Conservation (phyloP, 129 eudicot genomes). For the Chrysanthemum makinoi region DNA sequence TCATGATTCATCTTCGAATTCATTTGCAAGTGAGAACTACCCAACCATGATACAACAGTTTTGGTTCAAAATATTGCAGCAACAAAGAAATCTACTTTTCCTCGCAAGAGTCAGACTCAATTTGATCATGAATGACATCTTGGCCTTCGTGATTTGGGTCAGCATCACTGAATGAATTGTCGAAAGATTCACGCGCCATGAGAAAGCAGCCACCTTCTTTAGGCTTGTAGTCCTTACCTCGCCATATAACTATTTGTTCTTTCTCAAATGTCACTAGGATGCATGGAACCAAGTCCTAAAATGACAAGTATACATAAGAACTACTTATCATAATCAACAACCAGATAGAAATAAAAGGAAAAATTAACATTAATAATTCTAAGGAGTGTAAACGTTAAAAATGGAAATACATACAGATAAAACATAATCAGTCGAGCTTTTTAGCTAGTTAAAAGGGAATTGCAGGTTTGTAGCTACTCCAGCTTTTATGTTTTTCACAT, state of each 20-base stretch:
- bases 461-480: not conserved
- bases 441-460: not conserved
- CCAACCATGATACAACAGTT: slow-evolving; percentile 1
- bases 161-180: slow-evolving; percentile 28
- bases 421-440: not conserved
- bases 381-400: not conserved
- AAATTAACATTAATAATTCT: not conserved
- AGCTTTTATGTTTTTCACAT: too few relatives aligned
- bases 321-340: slow-evolving; percentile 4
- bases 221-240: slow-evolving; percentile 63
- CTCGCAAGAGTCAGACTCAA: slow-evolving; percentile 41
- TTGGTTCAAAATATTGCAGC: slow-evolving; percentile 17
- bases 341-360: not conserved
- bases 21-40: slow-evolving; percentile 16
- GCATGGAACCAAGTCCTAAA: slow-evolving; percentile 91
- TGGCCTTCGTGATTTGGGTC: slow-evolving; percentile 18
- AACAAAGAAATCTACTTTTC: slow-evolving; percentile 18
- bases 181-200: slow-evolving; percentile 48
- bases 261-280: slow-evolving; percentile 79
- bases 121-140: slow-evolving; percentile 16
- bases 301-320: not conserved
- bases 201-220: slow-evolving; percentile 52
- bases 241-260: slow-evolving; percentile 93
- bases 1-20: slow-evolving; percentile 8
- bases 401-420: not conserved